These are phyloP conservation scores for Geotrichum restrictum DNA, from an alignment of 1,139 yeast genomes.

Conservation along the genomic window DNA sequence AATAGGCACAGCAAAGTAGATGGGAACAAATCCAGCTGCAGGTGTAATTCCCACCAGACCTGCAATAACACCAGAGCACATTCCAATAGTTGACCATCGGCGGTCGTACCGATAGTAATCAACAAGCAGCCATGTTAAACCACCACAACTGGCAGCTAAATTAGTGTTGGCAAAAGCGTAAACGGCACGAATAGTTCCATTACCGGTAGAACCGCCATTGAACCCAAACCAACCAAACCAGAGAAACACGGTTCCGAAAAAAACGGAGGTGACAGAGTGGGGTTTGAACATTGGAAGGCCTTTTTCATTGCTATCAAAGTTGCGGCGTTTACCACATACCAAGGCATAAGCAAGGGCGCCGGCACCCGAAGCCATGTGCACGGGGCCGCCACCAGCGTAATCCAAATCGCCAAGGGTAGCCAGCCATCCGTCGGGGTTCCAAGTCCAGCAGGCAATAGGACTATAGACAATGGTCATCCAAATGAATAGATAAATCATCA, in stretches of 20 bases:
- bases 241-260: conserved; percentile 84
- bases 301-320: conserved; percentile 51
- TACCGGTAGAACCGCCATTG: conserved; percentile 96
- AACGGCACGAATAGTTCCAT: conserved; percentile 85
- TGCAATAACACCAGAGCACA: conserved; percentile 89
- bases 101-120: conserved; percentile 86
- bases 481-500: conserved; percentile 87
- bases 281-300: conserved; percentile 86
- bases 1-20: conserved; percentile 78
- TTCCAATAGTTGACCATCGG: conserved; percentile 91
- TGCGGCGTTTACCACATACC: conserved; percentile 85
- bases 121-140: conserved; percentile 86
- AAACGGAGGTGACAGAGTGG: conserved; percentile 82
- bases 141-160: conserved; percentile 91
- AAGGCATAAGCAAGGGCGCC: conserved; percentile 93
- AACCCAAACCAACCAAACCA: conserved; percentile 99
- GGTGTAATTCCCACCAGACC: conserved; percentile 96
- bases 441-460: conserved; percentile 94
- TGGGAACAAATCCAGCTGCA: conserved; percentile 93
- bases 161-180: conserved; percentile 91
- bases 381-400: conserved; percentile 98
- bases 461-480: conserved; percentile 96
- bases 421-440: conserved; percentile 93
- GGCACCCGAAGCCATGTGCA: conserved; percentile 89
- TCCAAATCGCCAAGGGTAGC: conserved; percentile 77